These are phyloP conservation scores for Russula compacta DNA, from an alignment of 768 basidiomycete genomes.

Conservation along the genomic window DNA sequence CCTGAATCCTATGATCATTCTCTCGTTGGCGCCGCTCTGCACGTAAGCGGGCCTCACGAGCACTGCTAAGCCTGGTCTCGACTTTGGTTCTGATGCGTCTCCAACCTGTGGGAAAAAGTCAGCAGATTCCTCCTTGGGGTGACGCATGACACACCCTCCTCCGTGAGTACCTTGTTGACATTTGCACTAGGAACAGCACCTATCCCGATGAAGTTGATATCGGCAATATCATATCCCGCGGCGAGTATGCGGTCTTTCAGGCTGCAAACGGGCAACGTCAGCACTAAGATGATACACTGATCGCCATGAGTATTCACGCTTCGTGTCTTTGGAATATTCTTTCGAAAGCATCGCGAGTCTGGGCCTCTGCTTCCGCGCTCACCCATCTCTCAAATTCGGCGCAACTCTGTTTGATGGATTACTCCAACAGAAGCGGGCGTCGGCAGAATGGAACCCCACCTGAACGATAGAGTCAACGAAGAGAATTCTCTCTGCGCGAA, in stretches of 20 bases:
- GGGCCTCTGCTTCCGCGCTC: background rate
- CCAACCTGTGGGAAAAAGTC: constrained; percentile 6
- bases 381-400: constrained; percentile 12
- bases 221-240: constrained; percentile 6
- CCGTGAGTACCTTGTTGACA: constrained; percentile 7
- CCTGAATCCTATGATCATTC: background rate
- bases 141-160: background rate
- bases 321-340: background rate
- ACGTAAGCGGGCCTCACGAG: background rate
- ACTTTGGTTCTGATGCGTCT: constrained; percentile 12
- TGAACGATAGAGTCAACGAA: constrained; percentile 6
- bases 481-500: constrained; percentile 13
- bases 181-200: constrained; percentile 1
- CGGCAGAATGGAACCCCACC: background rate
- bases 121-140: background rate
- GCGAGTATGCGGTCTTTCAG: background rate
- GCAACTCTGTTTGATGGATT: constrained; percentile 4
- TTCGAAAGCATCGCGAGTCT: background rate
- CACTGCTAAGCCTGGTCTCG: background rate
- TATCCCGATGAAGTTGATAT: background rate
- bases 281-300: background rate
- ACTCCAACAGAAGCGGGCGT: background rate
- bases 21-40: background rate
- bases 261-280: background rate
- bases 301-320: background rate